These are phyloP conservation scores for Globisporangium spiculum DNA, from an alignment of 352 stramenopile species.

Conservation along the genomic window DNA sequence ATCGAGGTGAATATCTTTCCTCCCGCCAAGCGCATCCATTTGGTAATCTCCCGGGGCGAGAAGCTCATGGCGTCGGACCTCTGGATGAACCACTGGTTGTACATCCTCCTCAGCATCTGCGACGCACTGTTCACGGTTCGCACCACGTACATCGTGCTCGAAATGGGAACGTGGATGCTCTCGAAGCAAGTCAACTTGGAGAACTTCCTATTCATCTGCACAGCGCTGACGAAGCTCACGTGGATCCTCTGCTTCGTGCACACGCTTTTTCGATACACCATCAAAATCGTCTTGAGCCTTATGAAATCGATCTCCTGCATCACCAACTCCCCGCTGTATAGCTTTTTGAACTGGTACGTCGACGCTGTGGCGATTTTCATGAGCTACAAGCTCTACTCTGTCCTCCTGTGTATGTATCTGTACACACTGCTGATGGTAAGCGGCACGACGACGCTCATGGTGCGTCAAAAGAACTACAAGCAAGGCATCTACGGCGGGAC, in stretches of 20 bases:
- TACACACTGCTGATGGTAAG: conserved; percentile 18
- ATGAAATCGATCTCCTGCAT: conserved; percentile 29
- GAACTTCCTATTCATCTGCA: conserved; percentile 52
- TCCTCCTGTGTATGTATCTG: conserved; percentile 22
- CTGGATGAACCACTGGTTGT: conserved; percentile 71
- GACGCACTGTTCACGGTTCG: conserved; percentile 43
- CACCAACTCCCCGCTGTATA: conserved; percentile 32
- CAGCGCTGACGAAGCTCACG: conserved; percentile 40
- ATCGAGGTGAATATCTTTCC: conserved; percentile 33
- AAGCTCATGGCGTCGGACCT: conserved; percentile 51
- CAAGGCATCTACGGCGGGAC: conserved; percentile 21
- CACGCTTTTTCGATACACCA: conserved; percentile 25
- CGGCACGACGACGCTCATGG: conserved; percentile 25
- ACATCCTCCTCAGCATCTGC: conserved; percentile 51
- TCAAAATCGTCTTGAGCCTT: conserved; percentile 29
- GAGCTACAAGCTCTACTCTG: conserved; percentile 36
- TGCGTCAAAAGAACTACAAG: conserved; percentile 9
- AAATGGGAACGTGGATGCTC: conserved; percentile 55
- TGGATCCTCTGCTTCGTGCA: conserved; percentile 57
- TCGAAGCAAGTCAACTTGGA: conserved; percentile 37
- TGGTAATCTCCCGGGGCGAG: conserved; percentile 32
- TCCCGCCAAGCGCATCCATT: conserved; percentile 27
- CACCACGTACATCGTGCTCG: conserved; percentile 38
- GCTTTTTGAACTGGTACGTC: conserved; percentile 10
- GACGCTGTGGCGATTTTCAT: conserved; percentile 15